Percentiles rank a stretch among this genome's conserved stretches.
These are phyloP conservation scores for Arthrobotrys entomopaga DNA, from an alignment of 2,329 filamentous ascomycete species.

Conservation along the genomic window DNA sequence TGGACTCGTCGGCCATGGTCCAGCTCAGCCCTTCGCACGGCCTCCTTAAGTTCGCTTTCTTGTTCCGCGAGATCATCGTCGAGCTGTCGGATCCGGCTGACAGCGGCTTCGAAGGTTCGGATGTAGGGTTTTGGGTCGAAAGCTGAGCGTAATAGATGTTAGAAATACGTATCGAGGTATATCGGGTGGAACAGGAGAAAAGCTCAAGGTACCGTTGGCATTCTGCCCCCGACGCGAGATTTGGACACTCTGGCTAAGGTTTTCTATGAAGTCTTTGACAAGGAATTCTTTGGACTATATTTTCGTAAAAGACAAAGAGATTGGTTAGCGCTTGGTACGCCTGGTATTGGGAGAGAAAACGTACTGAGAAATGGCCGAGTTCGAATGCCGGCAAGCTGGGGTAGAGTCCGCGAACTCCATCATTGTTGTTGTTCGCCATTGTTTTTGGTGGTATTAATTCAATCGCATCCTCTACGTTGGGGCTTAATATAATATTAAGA, in stretches of 20 bases:
- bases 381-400: conserved; percentile 46
- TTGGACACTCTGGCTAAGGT: conserved; percentile 86
- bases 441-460: conserved; percentile 19
- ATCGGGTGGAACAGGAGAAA: neutral
- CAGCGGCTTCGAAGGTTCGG: conserved; percentile 84
- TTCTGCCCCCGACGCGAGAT: conserved; percentile 77
- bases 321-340: neutral
- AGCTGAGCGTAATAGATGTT: conserved; percentile 62
- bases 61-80: conserved; percentile 84
- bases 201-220: conserved; percentile 53
- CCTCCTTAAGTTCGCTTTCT: conserved; percentile 89
- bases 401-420: conserved; percentile 50
- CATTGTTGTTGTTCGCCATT: conserved; percentile 29
- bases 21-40: conserved; percentile 87
- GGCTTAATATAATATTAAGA: too few relatives aligned
- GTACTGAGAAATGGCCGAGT: conserved; percentile 40
- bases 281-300: conserved; percentile 87
- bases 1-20: conserved; percentile 93
- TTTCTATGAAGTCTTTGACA: conserved; percentile 96
- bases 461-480: conserved; percentile 25
- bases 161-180: neutral
- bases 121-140: conserved; percentile 98
- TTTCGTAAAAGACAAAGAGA: neutral
- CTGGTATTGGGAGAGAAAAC: neutral
- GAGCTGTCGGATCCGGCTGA: conserved; percentile 66